phyloP scores from a whole-genome alignment of 2,329 filamentous ascomycete species.

The Exophiala sp. region DNA sequence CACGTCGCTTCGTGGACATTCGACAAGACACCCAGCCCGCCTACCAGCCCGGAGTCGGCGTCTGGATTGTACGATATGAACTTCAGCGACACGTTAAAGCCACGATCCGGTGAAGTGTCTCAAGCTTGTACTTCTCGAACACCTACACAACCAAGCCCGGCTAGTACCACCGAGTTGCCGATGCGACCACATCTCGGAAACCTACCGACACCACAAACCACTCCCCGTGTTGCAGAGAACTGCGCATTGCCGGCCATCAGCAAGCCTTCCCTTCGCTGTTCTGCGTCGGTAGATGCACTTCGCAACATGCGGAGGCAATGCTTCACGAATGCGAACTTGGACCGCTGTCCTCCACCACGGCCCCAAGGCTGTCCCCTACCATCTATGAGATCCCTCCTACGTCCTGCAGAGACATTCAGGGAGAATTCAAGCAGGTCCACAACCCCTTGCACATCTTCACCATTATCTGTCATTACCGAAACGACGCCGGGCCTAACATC shows the following conservation, averaged over 20 bases:
- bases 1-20: background rate
- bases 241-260: constrained; percentile 37
- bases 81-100: constrained; percentile 18
- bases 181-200: constrained; percentile 53
- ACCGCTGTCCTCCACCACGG: constrained; percentile 45
- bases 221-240: constrained; percentile 45
- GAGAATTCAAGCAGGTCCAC: constrained; percentile 14
- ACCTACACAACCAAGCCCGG: constrained; percentile 16
- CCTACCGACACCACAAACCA: constrained; percentile 61
- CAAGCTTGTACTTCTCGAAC: constrained; percentile 11
- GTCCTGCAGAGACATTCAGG: constrained; percentile 22
- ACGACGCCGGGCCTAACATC: constrained; percentile 51
- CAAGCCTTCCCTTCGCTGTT: constrained; percentile 57
- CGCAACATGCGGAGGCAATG: constrained; percentile 56
- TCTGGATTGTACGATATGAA: constrained; percentile 16
- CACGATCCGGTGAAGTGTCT: constrained; percentile 4
- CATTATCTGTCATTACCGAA: constrained; percentile 64
- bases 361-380: constrained; percentile 13
- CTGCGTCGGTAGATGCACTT: constrained; percentile 56
- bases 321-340: constrained; percentile 54
- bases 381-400: constrained; percentile 17
- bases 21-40: constrained; percentile 1
- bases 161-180: constrained; percentile 44
- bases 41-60: background rate
- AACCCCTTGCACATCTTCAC: constrained; percentile 42